phyloP scores from a whole-genome alignment of 2,329 filamentous ascomycete genomes.

The Hymenoscyphus fructigenus region DNA sequence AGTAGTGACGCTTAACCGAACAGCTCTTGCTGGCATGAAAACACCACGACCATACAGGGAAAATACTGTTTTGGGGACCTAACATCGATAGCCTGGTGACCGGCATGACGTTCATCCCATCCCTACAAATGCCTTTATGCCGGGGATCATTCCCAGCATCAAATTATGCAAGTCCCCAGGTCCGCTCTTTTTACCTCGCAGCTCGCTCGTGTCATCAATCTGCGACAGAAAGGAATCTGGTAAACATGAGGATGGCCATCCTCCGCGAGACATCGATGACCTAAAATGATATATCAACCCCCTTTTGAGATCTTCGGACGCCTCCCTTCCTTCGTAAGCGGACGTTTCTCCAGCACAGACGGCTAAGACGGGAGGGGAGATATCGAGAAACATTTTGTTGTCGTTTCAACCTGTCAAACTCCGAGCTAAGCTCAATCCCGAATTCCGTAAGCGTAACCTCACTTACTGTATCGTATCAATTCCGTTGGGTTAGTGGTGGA shows the following conservation, averaged over 20 bases:
- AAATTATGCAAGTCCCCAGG: not conserved
- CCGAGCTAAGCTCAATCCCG: not conserved
- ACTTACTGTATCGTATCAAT: too few species aligned
- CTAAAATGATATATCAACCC: not conserved
- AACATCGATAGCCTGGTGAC: not conserved
- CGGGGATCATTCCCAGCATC: not conserved
- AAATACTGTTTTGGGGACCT: not conserved
- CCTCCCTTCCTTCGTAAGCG: not conserved
- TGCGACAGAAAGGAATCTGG: conserved; percentile 7
- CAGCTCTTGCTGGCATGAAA: not conserved
- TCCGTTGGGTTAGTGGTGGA: too few species aligned
- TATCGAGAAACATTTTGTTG: not conserved
- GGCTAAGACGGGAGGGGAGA: not conserved
- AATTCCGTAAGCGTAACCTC: not conserved
- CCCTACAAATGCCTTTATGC: not conserved
- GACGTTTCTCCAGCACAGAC: conserved; percentile 1
- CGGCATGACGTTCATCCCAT: not conserved
- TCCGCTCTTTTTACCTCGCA: not conserved
- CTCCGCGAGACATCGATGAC: not conserved
- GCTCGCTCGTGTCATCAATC: not conserved
- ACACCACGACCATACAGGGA: not conserved
- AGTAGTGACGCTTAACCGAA: not conserved
- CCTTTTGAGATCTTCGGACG: not conserved
- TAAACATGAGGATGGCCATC: not conserved
- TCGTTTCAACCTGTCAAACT: not conserved